These are phyloP conservation scores for Gymnopilus dilepis DNA, from an alignment of 768 basidiomycete genomes.

Conservation along the genomic window DNA sequence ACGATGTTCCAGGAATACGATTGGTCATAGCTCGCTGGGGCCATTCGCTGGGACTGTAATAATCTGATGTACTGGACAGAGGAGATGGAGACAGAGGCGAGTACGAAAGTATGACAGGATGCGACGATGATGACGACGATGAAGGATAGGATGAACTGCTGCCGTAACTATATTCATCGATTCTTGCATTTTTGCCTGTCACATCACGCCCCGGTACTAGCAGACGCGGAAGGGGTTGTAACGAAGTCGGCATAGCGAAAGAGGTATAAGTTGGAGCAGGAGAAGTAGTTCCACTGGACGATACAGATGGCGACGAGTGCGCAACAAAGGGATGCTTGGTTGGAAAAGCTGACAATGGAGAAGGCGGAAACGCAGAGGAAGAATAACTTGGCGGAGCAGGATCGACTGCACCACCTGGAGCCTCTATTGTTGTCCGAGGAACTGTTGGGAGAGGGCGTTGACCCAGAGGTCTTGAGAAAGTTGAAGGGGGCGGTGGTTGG, in stretches of 20 bases:
- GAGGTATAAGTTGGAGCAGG: constrained; percentile 24
- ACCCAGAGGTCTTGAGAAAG: background rate
- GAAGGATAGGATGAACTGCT: constrained; percentile 8
- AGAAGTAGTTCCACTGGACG: constrained; percentile 12
- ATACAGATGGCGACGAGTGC: constrained; percentile 7
- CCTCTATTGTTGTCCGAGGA: background rate
- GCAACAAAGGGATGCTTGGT: background rate
- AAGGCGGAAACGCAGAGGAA: background rate
- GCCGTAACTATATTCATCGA: constrained; percentile 13
- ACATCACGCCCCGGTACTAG: constrained; percentile 14
- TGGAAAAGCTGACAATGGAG: background rate
- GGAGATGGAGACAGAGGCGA: constrained; percentile 11
- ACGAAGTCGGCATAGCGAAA: background rate
- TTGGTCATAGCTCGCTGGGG: background rate
- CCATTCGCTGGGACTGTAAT: background rate
- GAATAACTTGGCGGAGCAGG: constrained; percentile 22
- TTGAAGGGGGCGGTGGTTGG: constrained; percentile 18
- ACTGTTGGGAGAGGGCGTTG: constrained; percentile 4
- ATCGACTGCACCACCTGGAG: background rate
- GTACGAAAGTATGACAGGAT: constrained; percentile 10
- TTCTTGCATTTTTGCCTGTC: background rate
- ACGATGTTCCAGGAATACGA: background rate
- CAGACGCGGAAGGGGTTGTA: constrained; percentile 6
- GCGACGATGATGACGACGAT: constrained; percentile 17
- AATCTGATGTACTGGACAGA: background rate